Conservation (phyloP, 2,329 filamentous ascomycete genomes). For the Fonsecaea multimorphosa region DNA sequence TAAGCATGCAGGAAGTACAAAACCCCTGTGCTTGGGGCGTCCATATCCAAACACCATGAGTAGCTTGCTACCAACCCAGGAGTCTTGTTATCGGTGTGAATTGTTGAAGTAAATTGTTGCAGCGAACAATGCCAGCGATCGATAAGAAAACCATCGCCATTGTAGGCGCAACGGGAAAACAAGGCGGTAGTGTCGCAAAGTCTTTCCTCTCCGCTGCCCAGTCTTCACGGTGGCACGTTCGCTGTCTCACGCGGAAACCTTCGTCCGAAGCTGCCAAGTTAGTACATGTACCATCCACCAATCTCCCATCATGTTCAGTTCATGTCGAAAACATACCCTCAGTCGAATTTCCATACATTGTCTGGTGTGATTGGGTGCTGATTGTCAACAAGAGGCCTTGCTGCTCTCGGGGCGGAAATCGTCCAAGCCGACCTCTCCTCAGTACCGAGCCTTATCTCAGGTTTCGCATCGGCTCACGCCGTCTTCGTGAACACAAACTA, state of each 20-base stretch:
- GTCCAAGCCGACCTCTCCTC: conserved; percentile 25
- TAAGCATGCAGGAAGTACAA: conserved; percentile 13
- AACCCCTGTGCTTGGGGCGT: neutral
- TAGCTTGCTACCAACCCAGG: neutral
- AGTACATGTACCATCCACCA: neutral
- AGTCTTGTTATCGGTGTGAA: too few species aligned
- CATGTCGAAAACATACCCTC: neutral
- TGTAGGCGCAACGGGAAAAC: conserved; percentile 24
- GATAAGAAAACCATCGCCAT: conserved; percentile 25
- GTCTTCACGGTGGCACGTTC: conserved; percentile 22
- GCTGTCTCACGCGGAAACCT: conserved; percentile 25
- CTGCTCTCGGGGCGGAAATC: conserved; percentile 20
- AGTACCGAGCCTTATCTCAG: conserved; percentile 9
- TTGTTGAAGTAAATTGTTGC: too few species aligned
- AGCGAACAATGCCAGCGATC: conserved; percentile 1
- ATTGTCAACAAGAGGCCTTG: conserved; percentile 10
- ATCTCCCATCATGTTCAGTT: neutral
- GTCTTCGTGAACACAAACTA: conserved; percentile 25
- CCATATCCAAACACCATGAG: neutral
- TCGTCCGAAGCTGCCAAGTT: conserved; percentile 25
- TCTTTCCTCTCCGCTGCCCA: conserved; percentile 20
- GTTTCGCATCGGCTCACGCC: conserved; percentile 12
- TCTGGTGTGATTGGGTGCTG: conserved; percentile 2
- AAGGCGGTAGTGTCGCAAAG: conserved; percentile 21
- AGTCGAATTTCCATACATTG: neutral